A percentile compares a stretch with the other conserved stretches of the same genome.
Conservation (phyloP, 805 yeast genomes). For the Wickerhamomyces hampshirensis region DNA sequence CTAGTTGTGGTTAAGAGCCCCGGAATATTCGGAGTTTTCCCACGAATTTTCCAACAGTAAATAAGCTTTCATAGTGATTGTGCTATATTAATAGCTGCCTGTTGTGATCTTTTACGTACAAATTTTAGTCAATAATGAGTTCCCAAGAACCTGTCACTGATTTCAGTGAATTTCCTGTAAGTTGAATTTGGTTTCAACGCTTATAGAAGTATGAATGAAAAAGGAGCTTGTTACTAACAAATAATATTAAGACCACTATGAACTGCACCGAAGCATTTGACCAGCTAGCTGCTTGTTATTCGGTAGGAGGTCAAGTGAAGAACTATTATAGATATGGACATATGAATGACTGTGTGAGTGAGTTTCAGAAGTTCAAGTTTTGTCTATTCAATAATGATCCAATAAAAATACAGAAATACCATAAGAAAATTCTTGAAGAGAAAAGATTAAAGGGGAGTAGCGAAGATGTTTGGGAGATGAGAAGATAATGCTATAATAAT, state of each 20-base stretch:
- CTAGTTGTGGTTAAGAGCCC: not conserved
- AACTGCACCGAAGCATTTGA: conserved; percentile 81
- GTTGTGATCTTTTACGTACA: too few relatives aligned
- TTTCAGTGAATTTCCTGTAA: conserved; percentile 22
- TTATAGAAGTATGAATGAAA: not conserved
- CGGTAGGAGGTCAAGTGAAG: conserved; percentile 85
- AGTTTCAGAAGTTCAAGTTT: conserved; percentile 73
- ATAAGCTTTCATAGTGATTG: too few relatives aligned
- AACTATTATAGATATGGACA: conserved; percentile 82
- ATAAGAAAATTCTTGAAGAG: conserved; percentile 56
- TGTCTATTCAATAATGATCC: conserved; percentile 61
- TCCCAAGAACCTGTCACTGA: not conserved
- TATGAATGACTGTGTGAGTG: conserved; percentile 63
- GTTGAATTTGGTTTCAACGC: conserved; percentile 2
- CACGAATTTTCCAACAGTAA: too few relatives aligned
- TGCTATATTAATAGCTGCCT: too few relatives aligned
- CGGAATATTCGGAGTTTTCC: not conserved
- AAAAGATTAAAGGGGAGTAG: conserved; percentile 66
- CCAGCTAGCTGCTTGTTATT: conserved; percentile 79
- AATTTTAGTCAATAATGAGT: too few relatives aligned
- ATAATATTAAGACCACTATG: conserved; percentile 41
- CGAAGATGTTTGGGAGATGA: conserved; percentile 76
- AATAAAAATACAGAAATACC: conserved; percentile 66
- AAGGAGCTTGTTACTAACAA: too few relatives aligned
- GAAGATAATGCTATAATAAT: not conserved